These are phyloP conservation scores for Cantharellus cinnabarinus DNA, from an alignment of 768 basidiomycete genomes.

Conservation along the genomic window DNA sequence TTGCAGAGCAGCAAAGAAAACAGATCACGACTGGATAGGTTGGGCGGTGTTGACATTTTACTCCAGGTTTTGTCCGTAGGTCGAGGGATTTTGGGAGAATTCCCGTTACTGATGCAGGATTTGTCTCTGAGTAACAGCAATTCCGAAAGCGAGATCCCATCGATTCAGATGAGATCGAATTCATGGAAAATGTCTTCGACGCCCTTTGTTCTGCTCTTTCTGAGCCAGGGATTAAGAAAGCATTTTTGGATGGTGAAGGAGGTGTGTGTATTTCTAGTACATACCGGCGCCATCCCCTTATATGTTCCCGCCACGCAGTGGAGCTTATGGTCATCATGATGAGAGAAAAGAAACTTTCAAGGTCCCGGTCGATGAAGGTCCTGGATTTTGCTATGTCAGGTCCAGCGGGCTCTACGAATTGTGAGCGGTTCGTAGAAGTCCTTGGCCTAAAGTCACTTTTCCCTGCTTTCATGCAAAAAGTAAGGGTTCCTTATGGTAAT, in stretches of 20 bases:
- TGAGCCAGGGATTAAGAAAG: constrained; percentile 55
- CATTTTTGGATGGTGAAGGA: constrained; percentile 81
- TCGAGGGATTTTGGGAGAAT: constrained; percentile 9
- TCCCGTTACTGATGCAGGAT: neutral
- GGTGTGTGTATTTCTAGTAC: constrained; percentile 35
- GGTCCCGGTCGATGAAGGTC: constrained; percentile 71
- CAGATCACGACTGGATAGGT: constrained; percentile 43
- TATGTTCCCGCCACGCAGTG: neutral
- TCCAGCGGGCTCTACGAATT: constrained; percentile 40
- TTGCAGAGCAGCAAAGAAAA: constrained; percentile 56
- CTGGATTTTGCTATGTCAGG: constrained; percentile 83
- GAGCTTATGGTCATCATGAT: neutral
- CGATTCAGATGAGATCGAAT: constrained; percentile 82
- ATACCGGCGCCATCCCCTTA: constrained; percentile 3
- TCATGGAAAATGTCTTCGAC: constrained; percentile 96
- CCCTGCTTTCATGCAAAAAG: constrained; percentile 86
- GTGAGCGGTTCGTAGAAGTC: constrained; percentile 73
- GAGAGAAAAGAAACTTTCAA: constrained; percentile 68
- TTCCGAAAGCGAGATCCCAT: constrained; percentile 69
- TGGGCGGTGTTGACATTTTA: constrained; percentile 57
- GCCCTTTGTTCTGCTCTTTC: constrained; percentile 66
- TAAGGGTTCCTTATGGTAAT: constrained; percentile 16
- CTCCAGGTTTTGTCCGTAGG: constrained; percentile 68
- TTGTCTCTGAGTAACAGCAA: constrained; percentile 30
- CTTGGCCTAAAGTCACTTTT: constrained; percentile 81